Evolutionary conservation across 495 filamentous ascomycete genomes (phyloP).

Genomic region (Glarea lozoyensis): DNA sequence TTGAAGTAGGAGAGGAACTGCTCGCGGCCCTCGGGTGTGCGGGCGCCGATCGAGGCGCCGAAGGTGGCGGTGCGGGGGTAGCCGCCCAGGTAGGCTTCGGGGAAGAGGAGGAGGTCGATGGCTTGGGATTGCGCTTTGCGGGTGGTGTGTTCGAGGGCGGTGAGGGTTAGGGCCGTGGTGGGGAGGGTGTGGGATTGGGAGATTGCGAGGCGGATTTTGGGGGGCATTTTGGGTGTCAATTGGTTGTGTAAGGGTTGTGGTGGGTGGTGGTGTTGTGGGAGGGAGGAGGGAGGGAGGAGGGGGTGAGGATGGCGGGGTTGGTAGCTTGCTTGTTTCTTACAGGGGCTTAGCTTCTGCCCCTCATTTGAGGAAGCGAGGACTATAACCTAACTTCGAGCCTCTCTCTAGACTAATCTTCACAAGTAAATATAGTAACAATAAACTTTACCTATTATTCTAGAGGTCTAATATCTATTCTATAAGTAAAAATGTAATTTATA

Average conservation of each 20-base stretch:
- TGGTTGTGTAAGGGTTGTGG: not conserved
- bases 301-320: no score
- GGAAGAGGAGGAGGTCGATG: slow-evolving; percentile 76
- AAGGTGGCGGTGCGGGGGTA: slow-evolving; percentile 83
- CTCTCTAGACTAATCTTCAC: no score
- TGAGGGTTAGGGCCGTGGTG: slow-evolving; percentile 56
- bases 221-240: not conserved
- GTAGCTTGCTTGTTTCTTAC: no score
- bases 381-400: no score
- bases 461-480: no score
- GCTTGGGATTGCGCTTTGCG: slow-evolving; percentile 37
- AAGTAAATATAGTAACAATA: no score
- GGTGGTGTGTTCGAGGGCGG: slow-evolving; percentile 49
- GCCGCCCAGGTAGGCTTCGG: slow-evolving; percentile 88
- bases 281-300: no score
- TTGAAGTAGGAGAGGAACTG: slow-evolving; percentile 80
- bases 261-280: no score
- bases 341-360: no score
- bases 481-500: no score
- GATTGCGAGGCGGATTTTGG: slow-evolving; percentile 58
- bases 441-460: no score
- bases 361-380: no score
- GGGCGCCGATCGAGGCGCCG: slow-evolving; percentile 61
- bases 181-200: slow-evolving; percentile 66
- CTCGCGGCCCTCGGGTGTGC: slow-evolving; percentile 61